Conservation (phyloP, 495 filamentous ascomycete species). For the Aspergillus ellipticus region DNA sequence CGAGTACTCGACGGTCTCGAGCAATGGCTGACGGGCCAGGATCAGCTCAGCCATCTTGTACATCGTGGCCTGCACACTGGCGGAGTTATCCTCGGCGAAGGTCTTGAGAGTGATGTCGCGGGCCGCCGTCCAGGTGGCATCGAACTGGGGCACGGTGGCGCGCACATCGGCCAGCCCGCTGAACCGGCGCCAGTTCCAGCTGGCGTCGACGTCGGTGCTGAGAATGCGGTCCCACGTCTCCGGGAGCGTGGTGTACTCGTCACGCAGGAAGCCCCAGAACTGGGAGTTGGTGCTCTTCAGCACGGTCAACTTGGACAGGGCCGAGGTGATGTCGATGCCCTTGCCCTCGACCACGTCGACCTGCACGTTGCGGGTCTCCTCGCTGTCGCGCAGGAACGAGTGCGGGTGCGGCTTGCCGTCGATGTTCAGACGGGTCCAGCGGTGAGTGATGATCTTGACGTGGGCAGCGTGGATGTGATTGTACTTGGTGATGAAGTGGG, state of each 20-base stretch:
- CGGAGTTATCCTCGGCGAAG: slow-evolving; percentile 87
- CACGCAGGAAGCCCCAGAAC: slow-evolving; percentile 89
- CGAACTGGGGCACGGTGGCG: slow-evolving; percentile 61
- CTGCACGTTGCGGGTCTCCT: slow-evolving; percentile 67
- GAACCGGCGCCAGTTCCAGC: slow-evolving; percentile 81
- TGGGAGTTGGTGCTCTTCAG: slow-evolving; percentile 97
- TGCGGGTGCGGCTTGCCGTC: slow-evolving; percentile 94
- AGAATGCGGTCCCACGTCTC: slow-evolving; percentile 95
- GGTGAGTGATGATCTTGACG: slow-evolving; percentile 75
- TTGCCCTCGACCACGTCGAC: slow-evolving; percentile 49
- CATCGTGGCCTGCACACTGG: slow-evolving; percentile 96
- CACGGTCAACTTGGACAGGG: slow-evolving; percentile 73
- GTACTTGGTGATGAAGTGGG: slow-evolving; percentile 87
- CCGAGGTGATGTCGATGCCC: slow-evolving; percentile 69
- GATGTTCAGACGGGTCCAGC: slow-evolving; percentile 86
- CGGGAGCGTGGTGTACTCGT: slow-evolving; percentile 85
- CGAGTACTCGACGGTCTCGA: slow-evolving; percentile 72
- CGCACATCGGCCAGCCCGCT: slow-evolving; percentile 62
- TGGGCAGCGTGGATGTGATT: slow-evolving; percentile 79
- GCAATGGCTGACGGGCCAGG: slow-evolving; percentile 65
- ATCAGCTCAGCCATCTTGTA: slow-evolving; percentile 96
- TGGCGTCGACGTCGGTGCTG: slow-evolving; percentile 83
- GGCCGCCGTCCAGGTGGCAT: slow-evolving; percentile 71
- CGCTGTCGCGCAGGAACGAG: slow-evolving; percentile 86
- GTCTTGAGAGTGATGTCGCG: slow-evolving; percentile 81